Conservation (phyloP, 2,329 filamentous ascomycete genomes). For the Ophiostoma fasciatum region DNA sequence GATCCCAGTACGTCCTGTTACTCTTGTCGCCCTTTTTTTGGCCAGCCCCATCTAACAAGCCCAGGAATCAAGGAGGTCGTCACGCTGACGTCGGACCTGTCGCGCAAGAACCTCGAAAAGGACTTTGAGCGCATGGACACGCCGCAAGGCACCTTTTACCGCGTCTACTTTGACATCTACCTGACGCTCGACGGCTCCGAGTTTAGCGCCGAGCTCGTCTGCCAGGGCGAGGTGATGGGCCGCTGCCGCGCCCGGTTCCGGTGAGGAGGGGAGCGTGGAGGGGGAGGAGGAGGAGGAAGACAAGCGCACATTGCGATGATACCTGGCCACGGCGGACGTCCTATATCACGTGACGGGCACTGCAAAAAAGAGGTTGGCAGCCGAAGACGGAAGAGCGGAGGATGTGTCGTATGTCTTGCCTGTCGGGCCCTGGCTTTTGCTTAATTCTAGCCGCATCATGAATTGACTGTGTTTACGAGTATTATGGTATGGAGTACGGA, state of each 20-base stretch:
- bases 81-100: conserved; percentile 90
- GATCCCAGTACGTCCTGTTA: conserved; percentile 71
- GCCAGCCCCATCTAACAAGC: not conserved
- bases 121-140: conserved; percentile 99
- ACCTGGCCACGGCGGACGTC: no score
- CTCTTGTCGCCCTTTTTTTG: not conserved
- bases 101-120: conserved; percentile 95
- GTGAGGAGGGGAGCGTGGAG: no score
- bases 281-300: no score
- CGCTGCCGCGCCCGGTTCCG: conserved; percentile 83
- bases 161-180: conserved; percentile 66
- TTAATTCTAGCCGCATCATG: no score
- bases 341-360: no score
- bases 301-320: no score
- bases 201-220: conserved; percentile 97
- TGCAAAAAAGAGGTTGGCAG: no score
- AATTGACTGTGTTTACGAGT: no score
- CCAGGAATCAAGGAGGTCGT: conserved; percentile 97
- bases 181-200: conserved; percentile 93
- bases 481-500: no score
- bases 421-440: no score
- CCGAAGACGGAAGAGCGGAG: no score
- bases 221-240: conserved; percentile 98
- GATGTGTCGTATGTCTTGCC: no score
- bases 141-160: conserved; percentile 90